Evolutionary conservation across 2,329 filamentous ascomycete genomes (phyloP).

Genomic region (Fusarium fujikuroi): DNA sequence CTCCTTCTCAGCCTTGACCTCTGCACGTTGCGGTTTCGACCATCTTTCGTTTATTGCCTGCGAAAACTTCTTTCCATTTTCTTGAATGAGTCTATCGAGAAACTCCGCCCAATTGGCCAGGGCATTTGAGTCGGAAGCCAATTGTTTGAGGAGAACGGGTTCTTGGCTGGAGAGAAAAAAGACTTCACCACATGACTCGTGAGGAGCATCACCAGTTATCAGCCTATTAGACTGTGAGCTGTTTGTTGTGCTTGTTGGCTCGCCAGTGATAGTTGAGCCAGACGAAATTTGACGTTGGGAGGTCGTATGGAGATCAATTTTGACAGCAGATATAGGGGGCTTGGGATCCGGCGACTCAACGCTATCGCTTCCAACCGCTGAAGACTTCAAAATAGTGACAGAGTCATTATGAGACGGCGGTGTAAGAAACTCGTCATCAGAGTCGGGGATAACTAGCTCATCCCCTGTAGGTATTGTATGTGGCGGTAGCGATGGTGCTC

Average conservation of each 20-base stretch:
- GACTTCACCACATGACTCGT: neutral
- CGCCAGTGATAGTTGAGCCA: constrained; percentile 5
- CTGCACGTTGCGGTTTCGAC: constrained; percentile 56
- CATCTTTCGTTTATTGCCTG: constrained; percentile 59
- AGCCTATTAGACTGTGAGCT: constrained; percentile 21
- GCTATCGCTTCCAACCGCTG: neutral
- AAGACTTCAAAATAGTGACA: constrained; percentile 13
- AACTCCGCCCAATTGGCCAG: constrained; percentile 51
- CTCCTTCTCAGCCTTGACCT: constrained; percentile 63
- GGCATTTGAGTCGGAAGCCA: constrained; percentile 46
- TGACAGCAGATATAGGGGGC: neutral
- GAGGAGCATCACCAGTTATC: constrained; percentile 4
- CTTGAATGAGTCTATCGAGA: constrained; percentile 56
- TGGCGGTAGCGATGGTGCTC: neutral
- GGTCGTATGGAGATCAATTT: constrained; percentile 1
- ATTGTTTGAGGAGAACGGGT: constrained; percentile 42
- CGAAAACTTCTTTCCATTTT: constrained; percentile 61
- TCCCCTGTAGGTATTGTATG: constrained; percentile 19
- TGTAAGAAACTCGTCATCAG: constrained; percentile 65
- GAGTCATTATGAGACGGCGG: constrained; percentile 44
- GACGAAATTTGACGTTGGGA: constrained; percentile 28
- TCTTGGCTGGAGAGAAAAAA: constrained; percentile 7
- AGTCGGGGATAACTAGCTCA: constrained; percentile 63
- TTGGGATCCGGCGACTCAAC: neutral
- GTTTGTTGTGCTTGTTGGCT: neutral